Evolutionary conservation across 306 rosid species (phyloP).

Genomic region (Abrus precatorius): DNA sequence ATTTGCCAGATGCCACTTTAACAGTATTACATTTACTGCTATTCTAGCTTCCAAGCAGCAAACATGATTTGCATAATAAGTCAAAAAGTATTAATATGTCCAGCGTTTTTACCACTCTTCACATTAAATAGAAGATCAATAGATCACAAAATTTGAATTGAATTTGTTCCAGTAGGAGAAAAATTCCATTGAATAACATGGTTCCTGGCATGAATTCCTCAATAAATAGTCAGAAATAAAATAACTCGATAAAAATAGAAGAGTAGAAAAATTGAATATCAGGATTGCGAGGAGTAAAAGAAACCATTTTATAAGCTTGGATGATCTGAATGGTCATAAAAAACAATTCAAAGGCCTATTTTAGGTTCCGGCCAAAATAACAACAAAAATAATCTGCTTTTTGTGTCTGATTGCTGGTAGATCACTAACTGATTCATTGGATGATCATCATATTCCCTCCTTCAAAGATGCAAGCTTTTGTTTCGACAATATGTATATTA

Average conservation of each 20-base stretch:
- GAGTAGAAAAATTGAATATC: background rate
- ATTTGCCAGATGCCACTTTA: conserved; percentile 18
- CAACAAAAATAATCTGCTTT: background rate
- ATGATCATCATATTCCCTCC: background rate
- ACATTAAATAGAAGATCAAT: conserved; percentile 13
- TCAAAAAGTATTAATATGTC: background rate
- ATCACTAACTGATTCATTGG: background rate
- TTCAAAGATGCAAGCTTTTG: background rate
- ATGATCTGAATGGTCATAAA: no score
- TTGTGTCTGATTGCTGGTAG: background rate
- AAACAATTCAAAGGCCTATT: no score
- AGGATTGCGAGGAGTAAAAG: background rate
- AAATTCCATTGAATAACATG: background rate
- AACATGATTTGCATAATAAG: conserved; percentile 18
- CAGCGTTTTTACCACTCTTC: background rate
- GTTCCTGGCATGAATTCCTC: background rate
- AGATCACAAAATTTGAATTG: background rate
- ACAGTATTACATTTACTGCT: conserved; percentile 11
- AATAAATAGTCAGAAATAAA: conserved; percentile 6
- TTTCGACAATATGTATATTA: no score
- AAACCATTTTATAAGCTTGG: conserved; percentile 13
- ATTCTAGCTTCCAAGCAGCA: conserved; percentile 28
- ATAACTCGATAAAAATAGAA: background rate
- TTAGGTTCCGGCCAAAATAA: background rate
- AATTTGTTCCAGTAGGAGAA: background rate